A percentile compares a stretch with the other conserved stretches of the same genome.
phyloP scores from a whole-genome alignment of 2,329 filamentous ascomycete genomes.

The Helotiales sp. region DNA sequence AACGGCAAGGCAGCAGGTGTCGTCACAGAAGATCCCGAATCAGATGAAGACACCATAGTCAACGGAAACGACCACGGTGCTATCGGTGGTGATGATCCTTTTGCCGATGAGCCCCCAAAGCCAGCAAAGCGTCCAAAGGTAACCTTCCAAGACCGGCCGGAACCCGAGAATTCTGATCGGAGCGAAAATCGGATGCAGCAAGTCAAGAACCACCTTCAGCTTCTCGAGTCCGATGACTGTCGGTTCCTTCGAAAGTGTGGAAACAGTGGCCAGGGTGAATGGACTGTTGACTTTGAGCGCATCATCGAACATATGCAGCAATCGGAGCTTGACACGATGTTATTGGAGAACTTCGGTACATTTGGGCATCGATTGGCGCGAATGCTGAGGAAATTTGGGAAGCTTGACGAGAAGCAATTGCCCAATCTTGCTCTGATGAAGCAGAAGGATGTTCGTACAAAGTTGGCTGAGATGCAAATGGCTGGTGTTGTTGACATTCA shows the following conservation, averaged over 20 bases:
- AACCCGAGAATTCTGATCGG: conserved; percentile 25
- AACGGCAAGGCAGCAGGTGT: conserved; percentile 34
- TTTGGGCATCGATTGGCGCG: conserved; percentile 82
- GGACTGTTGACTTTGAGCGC: conserved; percentile 81
- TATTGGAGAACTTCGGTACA: conserved; percentile 77
- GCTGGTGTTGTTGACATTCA: conserved; percentile 88
- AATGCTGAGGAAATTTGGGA: conserved; percentile 84
- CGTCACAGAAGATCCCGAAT: conserved; percentile 26
- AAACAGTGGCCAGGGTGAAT: conserved; percentile 68
- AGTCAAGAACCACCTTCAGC: conserved; percentile 73
- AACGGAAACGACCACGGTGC: conserved; percentile 20
- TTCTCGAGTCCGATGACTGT: conserved; percentile 72
- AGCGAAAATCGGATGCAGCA: conserved; percentile 55
- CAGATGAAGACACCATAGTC: conserved; percentile 23
- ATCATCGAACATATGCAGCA: conserved; percentile 75
- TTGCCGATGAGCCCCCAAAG: conserved; percentile 34
- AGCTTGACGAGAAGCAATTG: conserved; percentile 91
- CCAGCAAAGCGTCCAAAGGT: conserved; percentile 47
- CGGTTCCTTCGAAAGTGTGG: conserved; percentile 73
- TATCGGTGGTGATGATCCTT: conserved; percentile 31
- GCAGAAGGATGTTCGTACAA: conserved; percentile 81
- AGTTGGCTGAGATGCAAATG: conserved; percentile 84
- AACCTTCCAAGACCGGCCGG: conserved; percentile 55
- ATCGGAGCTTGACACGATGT: conserved; percentile 79
- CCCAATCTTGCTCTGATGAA: conserved; percentile 81